Percentiles rank a stretch among this genome's conserved stretches.
These are phyloP conservation scores for Backusella circina DNA, from an alignment of 192 early-diverging fungal species.

Conservation along the genomic window DNA sequence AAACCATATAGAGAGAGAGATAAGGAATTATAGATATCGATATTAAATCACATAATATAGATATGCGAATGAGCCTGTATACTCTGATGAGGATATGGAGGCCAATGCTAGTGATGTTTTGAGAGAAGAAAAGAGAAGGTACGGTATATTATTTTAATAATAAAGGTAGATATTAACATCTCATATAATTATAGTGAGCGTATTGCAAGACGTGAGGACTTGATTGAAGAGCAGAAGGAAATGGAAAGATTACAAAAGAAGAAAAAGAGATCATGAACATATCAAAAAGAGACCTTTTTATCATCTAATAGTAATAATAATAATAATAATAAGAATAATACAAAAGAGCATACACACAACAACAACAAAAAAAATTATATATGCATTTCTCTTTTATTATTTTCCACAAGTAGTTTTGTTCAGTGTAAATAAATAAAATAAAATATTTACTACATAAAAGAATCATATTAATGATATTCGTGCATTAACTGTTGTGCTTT, in stretches of 20 bases:
- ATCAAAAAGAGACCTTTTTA: neutral
- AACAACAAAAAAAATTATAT: neutral
- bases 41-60: conserved; percentile 4
- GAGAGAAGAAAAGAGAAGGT: conserved; percentile 38
- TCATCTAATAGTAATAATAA: neutral
- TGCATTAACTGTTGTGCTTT: neutral
- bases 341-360: neutral
- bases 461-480: neutral
- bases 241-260: conserved; percentile 24
- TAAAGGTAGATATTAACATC: neutral
- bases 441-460: neutral
- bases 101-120: conserved; percentile 35
- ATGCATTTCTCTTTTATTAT: neutral
- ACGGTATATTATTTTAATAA: neutral
- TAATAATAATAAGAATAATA: neutral
- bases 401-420: neutral
- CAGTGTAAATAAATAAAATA: neutral
- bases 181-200: conserved; percentile 13
- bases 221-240: conserved; percentile 31
- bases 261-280: conserved; percentile 12
- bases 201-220: conserved; percentile 31
- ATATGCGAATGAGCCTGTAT: conserved; percentile 26
- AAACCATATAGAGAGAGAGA: neutral
- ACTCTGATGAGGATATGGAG: conserved; percentile 43
- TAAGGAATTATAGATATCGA: neutral